Evolutionary conservation across 352 stramenopile genomes (phyloP), one percentile per base, ranked within the genome.

Genomic region (Pythium phragmiticola): DNA sequence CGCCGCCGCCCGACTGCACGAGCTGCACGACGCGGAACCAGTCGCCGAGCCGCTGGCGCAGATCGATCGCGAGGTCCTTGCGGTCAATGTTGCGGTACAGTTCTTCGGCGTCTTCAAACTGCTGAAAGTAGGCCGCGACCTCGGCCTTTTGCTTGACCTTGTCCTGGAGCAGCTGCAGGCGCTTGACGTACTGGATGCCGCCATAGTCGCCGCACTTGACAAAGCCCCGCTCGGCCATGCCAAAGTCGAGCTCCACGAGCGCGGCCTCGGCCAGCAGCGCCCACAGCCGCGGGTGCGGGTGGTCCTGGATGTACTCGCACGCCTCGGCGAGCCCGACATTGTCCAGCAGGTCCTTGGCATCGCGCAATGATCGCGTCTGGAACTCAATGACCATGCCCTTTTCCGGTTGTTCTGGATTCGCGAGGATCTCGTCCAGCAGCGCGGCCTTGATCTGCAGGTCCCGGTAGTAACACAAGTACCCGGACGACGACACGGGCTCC

Each of bases 41-140:
- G 71, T 98, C 93, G 9, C 93, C 92, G 26, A 98, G 76, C 5
- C 88, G 75, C 59, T 94, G 82, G 7, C 93, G 84, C 21, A 98
- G 71, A 33, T 97, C 88, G 45, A 98, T 95, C 23, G 93, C 92
- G 12, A 98, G 68, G 60, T 98, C 94, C 57, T 96, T 96, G n/a
- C 94, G 85, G 58, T 98, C 94, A 16, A 98, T 98, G 67, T 98
- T 94, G 19, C 88, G 75, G 73, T 98, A 97, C 19, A 97, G 65
- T 28, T 78, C 75, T 64, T 98, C 94, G 1, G 92, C 92, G 37
- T 98, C 92, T 30, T 98, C 93, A 65, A 97, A 97, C 8, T 93
- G 84, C 60, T 97, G 82, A 52, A 97, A 95, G 68, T 95, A 97
- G 5, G 82, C 86, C 12, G 81, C 81, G 36, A 97, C 87, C 65